These are phyloP conservation scores for Hypoxylon sp. DNA, from an alignment of 2,329 filamentous ascomycete species.

Conservation along the genomic window DNA sequence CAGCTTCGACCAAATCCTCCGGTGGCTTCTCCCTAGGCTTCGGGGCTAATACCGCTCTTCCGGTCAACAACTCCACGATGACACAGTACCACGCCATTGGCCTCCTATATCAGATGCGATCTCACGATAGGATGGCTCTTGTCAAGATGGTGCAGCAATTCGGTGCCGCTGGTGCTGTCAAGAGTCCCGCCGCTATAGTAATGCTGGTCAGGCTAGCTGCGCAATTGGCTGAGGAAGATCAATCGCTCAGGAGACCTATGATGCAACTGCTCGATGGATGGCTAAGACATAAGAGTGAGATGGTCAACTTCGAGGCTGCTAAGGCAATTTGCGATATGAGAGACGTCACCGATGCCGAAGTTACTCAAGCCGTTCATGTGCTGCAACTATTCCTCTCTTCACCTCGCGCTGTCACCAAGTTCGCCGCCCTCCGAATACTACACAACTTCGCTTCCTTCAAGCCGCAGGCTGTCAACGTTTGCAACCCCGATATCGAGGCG, in stretches of 20 bases:
- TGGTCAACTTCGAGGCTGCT: conserved; percentile 99
- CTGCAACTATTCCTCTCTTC: conserved; percentile 97
- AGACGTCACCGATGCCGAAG: conserved; percentile 92
- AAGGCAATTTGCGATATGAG: conserved; percentile 97
- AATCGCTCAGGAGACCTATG: conserved; percentile 92
- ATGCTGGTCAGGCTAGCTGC: conserved; percentile 94
- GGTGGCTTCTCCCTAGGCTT: conserved; percentile 93
- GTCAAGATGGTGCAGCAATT: conserved; percentile 99
- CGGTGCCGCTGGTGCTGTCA: conserved; percentile 88
- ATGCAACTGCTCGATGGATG: conserved; percentile 96
- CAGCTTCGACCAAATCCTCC: conserved; percentile 88
- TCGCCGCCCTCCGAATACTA: conserved; percentile 94
- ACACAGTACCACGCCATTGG: conserved; percentile 99
- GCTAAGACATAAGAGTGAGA: conserved; percentile 98
- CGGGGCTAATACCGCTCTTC: conserved; percentile 80
- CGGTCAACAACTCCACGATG: conserved; percentile 96
- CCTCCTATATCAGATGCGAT: conserved; percentile 96
- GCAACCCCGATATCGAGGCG: conserved; percentile 97
- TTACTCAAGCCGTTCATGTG: conserved; percentile 92
- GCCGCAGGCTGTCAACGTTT: conserved; percentile 89
- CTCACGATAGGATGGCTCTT: conserved; percentile 96
- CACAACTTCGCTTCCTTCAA: conserved; percentile 98
- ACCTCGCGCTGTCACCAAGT: conserved; percentile 95
- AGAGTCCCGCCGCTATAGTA: conserved; percentile 92
- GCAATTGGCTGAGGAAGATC: conserved; percentile 94